Percentiles rank a stretch among this genome's conserved stretches.
Conservation (phyloP, 345 rosid species). For the Eucalyptus guilfoylei region DNA sequence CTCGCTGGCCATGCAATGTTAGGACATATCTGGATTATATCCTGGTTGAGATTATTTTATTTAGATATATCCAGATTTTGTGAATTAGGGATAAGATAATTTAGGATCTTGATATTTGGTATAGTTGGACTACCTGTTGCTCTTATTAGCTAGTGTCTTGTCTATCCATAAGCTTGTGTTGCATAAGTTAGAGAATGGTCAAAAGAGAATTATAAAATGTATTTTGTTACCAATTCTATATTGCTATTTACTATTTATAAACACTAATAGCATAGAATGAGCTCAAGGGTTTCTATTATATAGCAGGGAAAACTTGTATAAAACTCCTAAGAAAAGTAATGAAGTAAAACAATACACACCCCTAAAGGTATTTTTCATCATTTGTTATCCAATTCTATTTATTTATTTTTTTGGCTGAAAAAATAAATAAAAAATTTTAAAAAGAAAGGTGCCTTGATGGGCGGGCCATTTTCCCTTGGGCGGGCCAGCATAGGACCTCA, state of each 20-base stretch:
- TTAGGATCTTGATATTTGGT: background rate
- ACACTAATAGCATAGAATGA: background rate
- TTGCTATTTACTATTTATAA: background rate
- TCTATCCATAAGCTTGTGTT: background rate
- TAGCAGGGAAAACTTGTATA: background rate
- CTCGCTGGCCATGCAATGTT: background rate
- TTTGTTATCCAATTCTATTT: background rate
- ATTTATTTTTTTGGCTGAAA: background rate
- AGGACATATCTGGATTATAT: background rate
- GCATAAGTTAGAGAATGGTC: background rate
- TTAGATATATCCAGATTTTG: background rate
- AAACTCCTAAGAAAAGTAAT: background rate
- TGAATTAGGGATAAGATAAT: background rate
- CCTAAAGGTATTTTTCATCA: background rate
- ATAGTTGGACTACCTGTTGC: background rate
- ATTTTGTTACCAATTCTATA: background rate
- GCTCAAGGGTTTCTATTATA: background rate
- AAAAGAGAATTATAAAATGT: background rate
- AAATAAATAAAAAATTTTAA: accelerated
- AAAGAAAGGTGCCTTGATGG: background rate
- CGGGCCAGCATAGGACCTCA: background rate
- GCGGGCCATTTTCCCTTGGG: background rate
- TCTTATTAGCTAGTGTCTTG: background rate
- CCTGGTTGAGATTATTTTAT: background rate
- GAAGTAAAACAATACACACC: background rate